Evolutionary conservation across 305 asterid genomes (phyloP).

Genomic region (Nicotiana rustica): DNA sequence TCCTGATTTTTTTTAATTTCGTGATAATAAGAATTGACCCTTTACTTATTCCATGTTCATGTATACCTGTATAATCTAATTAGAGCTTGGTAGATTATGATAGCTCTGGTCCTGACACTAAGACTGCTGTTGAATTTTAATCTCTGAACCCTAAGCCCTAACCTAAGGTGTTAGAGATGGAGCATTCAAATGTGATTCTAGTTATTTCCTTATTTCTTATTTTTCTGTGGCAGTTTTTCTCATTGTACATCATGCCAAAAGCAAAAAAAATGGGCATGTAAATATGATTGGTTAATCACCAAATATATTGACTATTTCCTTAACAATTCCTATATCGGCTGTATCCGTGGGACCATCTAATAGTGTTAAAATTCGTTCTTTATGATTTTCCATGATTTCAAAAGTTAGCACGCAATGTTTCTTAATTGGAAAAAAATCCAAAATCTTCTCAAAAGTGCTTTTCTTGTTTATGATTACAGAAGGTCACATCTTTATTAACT

Average conservation of each 20-base stretch:
- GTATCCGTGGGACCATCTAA: background rate
- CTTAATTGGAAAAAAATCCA: background rate
- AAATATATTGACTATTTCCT: background rate
- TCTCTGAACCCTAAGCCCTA: background rate
- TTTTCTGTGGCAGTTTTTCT: background rate
- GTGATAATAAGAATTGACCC: background rate
- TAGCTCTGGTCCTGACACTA: background rate
- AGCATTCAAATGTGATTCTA: background rate
- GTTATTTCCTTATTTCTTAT: background rate
- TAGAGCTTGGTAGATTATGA: slow-evolving; percentile 12
- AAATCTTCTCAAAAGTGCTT: background rate
- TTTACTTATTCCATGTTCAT: background rate
- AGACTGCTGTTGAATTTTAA: slow-evolving; percentile 8
- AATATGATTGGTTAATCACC: background rate
- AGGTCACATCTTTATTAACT: background rate
- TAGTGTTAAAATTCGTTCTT: background rate
- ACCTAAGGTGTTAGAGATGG: background rate
- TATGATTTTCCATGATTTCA: background rate
- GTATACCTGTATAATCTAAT: background rate
- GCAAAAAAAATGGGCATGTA: slow-evolving; percentile 18
- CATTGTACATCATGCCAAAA: background rate
- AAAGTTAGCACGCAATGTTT: background rate
- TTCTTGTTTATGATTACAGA: background rate
- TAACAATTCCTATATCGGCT: background rate
- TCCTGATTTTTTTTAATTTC: background rate